These are phyloP conservation scores for Quambalaria eucalypti DNA, from an alignment of 1,284 basidiomycete genomes.

Conservation along the genomic window DNA sequence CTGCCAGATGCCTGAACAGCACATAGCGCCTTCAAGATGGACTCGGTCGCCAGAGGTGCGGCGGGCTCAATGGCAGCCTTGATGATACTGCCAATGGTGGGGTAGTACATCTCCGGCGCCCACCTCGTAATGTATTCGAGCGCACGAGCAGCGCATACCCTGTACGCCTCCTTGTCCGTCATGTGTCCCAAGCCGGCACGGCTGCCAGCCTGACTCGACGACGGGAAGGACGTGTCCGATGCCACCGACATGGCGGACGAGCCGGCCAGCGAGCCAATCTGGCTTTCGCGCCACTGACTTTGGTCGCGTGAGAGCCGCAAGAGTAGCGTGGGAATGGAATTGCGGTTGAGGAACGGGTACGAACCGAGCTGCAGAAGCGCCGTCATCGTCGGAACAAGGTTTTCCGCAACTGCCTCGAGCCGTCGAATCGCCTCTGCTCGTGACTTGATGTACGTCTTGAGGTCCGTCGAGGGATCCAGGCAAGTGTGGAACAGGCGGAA, in stretches of 20 bases:
- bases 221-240: not conserved
- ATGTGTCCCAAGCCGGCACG: not conserved
- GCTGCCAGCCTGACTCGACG: not conserved
- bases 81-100: conserved; percentile 65
- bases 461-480: conserved; percentile 71
- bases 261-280: not conserved
- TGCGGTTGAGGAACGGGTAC: conserved; percentile 70
- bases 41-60: conserved; percentile 58
- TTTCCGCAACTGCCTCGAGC: conserved; percentile 14
- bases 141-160: conserved; percentile 40
- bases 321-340: conserved; percentile 68
- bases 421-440: conserved; percentile 28
- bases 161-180: conserved; percentile 18
- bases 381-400: conserved; percentile 56
- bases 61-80: conserved; percentile 59
- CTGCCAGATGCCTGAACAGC: conserved; percentile 7
- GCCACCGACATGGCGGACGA: not conserved
- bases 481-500: conserved; percentile 75
- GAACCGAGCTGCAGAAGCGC: conserved; percentile 64
- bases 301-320: conserved; percentile 58
- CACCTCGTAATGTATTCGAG: conserved; percentile 64
- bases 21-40: conserved; percentile 38
- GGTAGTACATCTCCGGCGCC: conserved; percentile 63
- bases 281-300: not conserved
- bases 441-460: conserved; percentile 68